These are phyloP conservation scores for Fusarium penzigii DNA, from an alignment of 2,329 filamentous ascomycete species.

Conservation along the genomic window DNA sequence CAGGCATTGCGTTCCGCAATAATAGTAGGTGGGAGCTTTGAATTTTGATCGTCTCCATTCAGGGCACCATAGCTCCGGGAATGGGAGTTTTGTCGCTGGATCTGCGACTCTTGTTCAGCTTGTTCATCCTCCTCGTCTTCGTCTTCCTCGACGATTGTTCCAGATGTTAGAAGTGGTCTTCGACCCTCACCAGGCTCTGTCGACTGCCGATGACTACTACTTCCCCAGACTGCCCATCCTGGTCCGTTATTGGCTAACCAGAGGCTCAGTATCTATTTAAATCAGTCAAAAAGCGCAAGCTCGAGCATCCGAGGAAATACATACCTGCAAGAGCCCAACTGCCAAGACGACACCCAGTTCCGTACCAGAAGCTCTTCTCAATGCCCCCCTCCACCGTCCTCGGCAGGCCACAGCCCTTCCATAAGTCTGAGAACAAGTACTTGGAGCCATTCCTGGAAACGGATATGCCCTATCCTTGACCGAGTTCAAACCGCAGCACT, in stretches of 20 bases:
- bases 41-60: slow-evolving; percentile 16
- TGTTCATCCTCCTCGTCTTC: background rate
- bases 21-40: slow-evolving; percentile 30
- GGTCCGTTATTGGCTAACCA: slow-evolving; percentile 32
- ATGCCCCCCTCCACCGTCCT: slow-evolving; percentile 55
- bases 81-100: slow-evolving; percentile 9
- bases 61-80: slow-evolving; percentile 21
- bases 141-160: slow-evolving; percentile 33
- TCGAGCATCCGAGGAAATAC: slow-evolving; percentile 3
- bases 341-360: slow-evolving; percentile 55
- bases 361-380: slow-evolving; percentile 54
- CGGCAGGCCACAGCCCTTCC: slow-evolving; percentile 50
- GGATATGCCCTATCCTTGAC: slow-evolving; percentile 64
- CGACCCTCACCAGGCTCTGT: slow-evolving; percentile 16
- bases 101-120: background rate
- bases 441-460: slow-evolving; percentile 43
- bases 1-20: slow-evolving; percentile 29
- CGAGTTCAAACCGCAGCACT: slow-evolving; percentile 66
- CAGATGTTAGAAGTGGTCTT: slow-evolving; percentile 30
- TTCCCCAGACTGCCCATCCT: slow-evolving; percentile 33
- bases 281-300: background rate
- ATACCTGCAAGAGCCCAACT: slow-evolving; percentile 59
- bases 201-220: slow-evolving; percentile 2
- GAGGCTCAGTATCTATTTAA: slow-evolving; percentile 32
- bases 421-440: slow-evolving; percentile 48